Base-by-base conservation (phyloP, 352 stramenopile species). In the Globisporangium parvum region DNA sequence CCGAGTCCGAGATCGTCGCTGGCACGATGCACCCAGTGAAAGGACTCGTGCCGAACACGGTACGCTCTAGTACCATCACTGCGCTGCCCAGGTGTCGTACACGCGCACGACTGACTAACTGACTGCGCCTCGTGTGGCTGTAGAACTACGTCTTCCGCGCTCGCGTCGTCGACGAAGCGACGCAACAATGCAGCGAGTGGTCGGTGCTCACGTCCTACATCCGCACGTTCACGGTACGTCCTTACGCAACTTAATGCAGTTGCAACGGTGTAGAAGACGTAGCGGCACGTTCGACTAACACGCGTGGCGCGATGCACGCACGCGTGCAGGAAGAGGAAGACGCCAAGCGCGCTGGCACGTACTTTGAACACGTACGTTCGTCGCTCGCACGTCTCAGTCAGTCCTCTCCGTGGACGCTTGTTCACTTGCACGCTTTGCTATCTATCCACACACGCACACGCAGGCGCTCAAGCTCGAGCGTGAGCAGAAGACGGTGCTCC, bases 81-180 rank as follows among this genome's bases (percentile, higher is more conserved):
- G 6, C 28, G 28, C 3, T 6, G 28, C 37, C 17, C 37, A 14
- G 17, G 39, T 11, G 4, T n/a, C 39, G 1, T 8, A 44, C 10
- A 12, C 39, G 17, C 39, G 3, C 10, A 51, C 20, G 42, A 20
- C 10, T 51, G 39, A 39, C 21, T 28, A 40, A 37, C 15, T 18
- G 21, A 12, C 20, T 26, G n/a, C n/a, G 33, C 18, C 20, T 37
- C 10, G 42, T 17, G 18, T 47, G 44, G 47, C 47, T 52, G n/a
- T 53, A 90, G 79, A 91, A 69, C 42, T 92, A 92, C 51, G 81
- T 91, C 23, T 91, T 88, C 56, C 83, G 80, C 28, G 80, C 80
- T 41, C 80, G 84, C 17, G 66, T 86, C 15, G 81, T 91, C 58
- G 51, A 85, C 35, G 73, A 87, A 31, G 69, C 65, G 18, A 73